Evolutionary conservation across 176 grass and related monocot species (phyloP), one percentile per base, ranked within the genome.

Genomic region (Cymbopogon citratus): DNA sequence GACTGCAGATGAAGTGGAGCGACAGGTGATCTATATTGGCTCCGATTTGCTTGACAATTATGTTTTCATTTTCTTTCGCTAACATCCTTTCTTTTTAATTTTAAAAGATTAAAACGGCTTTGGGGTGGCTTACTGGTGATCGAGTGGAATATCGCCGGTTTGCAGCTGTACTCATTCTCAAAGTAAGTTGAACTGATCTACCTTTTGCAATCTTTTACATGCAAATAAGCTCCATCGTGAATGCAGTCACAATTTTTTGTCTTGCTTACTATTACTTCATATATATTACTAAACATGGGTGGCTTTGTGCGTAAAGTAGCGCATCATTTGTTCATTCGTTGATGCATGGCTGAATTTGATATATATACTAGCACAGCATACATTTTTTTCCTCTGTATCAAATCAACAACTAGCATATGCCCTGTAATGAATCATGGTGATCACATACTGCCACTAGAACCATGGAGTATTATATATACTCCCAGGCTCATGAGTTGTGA

Each of bases 141-240:
- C 84, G 96, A 87, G 93, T 98, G 35, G 96, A 98, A 66, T 98
- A 95, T 65, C 96, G 90, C 44, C 90, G 88, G 21, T 98, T 98
- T 92, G 96, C 96, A 69, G 89, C 96, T 73, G 96, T 98, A 51
- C 90, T 98, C 87, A 98, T 98, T 91, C 92, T 98, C 44, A 98
- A 98, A 90, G 96, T 98, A 91, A 86, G 81, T 93, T 65, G 12
- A 82, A 73, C 45, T 57, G 16, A 41, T 61, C 56, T 73, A 23
- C 44, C 21, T 71, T 85, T 70, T 72, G n/a, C 64, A 60, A 40
- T n/a, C 54, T 4, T 19, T 35, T 77, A 36, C 66, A 78, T 72
- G 36, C 74, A 76, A 46, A 54, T 39, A 65, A n/a, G 34, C 15
- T 68, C 45, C 26, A 41, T 71, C 12, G 31, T 85, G 54, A 66